Base-by-base conservation (phyloP, 108 stramenopile species). In the Pseudonitzschia pungens region DNA sequence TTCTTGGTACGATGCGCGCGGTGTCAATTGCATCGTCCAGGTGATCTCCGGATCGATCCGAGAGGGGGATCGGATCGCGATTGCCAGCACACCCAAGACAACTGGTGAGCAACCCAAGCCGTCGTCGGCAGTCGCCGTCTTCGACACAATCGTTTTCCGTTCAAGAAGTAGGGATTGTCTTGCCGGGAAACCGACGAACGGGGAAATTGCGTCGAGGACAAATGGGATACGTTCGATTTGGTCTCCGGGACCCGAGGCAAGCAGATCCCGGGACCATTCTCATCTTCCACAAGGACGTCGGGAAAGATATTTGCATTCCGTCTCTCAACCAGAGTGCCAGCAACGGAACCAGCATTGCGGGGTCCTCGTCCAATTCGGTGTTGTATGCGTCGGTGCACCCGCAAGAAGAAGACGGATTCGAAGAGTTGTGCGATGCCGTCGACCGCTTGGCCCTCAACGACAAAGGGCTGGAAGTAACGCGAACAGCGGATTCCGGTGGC, bases 361-460 rank as follows among this genome's bases (percentile, higher is more conserved):
- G 22, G 20, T 63, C 62, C 16, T 74, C 62, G 3, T 67, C 75
- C 10, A 87, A 90, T 60, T 97, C 97, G 10, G 98, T 92, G 24
- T 77, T 99, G 57, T 99, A 90, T 74, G 97, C 98, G 14, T 94
- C 92, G 28, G 94, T 99, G 21, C 97, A 94, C 81, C 98, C 99
- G 4, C 77, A 92, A 65, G 97, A 98, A 57, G 86, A 79, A 65
- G 86, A 85, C 44, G 92, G 92, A 26, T 98, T 99, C 74, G 97
- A 98, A 57, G 96, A 90, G 31, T 69, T 99, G 32, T 73, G 79
- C 32, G 81, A 81, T 31, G 97, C 99, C 8, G 97, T 99, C 26
- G 91, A 96, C 18, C 77, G 91, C 45, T 87, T 99, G 9, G 88
- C 92, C 4, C 81, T 99, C 0, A 99, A 97, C 67, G 99, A 99